Percentiles rank a stretch among this genome's conserved stretches.
These are phyloP conservation scores for Bryoglossum gracile DNA, from an alignment of 495 filamentous ascomycete genomes.

Conservation along the genomic window DNA sequence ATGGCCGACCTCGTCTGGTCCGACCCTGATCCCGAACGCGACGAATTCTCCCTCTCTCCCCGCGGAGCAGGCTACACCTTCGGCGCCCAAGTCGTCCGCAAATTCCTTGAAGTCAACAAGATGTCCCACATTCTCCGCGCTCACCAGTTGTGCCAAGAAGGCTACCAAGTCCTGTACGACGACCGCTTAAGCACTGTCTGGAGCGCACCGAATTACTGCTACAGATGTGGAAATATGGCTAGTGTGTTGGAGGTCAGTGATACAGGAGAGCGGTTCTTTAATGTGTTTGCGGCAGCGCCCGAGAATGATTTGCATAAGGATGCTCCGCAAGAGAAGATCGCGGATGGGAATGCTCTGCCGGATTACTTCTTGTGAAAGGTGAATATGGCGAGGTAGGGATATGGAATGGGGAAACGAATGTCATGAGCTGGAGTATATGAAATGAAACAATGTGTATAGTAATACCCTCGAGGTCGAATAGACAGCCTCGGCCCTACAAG, in stretches of 20 bases:
- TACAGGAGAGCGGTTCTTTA: slow-evolving; percentile 85
- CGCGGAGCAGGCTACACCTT: slow-evolving; percentile 95
- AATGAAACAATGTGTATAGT: too few species aligned
- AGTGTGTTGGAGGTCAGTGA: slow-evolving; percentile 94
- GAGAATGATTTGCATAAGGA: slow-evolving; percentile 92
- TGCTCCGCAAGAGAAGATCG: slow-evolving; percentile 49
- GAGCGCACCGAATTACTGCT: slow-evolving; percentile 97
- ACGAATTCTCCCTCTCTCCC: slow-evolving; percentile 92
- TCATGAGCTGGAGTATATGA: slow-evolving; percentile 1
- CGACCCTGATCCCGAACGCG: slow-evolving; percentile 88
- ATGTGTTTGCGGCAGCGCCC: slow-evolving; percentile 93
- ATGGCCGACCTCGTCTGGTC: slow-evolving; percentile 99
- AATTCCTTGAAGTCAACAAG: slow-evolving; percentile 92
- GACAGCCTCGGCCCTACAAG: too few species aligned
- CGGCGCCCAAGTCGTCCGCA: slow-evolving; percentile 92
- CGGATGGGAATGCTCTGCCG: slow-evolving; percentile 42
- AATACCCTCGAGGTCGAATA: too few species aligned
- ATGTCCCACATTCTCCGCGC: slow-evolving; percentile 96
- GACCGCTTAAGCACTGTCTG: slow-evolving; percentile 92
- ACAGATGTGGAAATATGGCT: slow-evolving; percentile 93
- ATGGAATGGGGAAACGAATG: not conserved
- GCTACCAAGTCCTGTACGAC: slow-evolving; percentile 92
- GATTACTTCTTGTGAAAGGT: slow-evolving; percentile 48
- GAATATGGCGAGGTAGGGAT: slow-evolving; percentile 56
- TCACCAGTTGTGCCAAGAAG: slow-evolving; percentile 96